Evolutionary conservation across 2,329 filamentous ascomycete species (phyloP), one percentile per base, ranked within the genome.

Genomic region (Hymenoscyphus occultus): DNA sequence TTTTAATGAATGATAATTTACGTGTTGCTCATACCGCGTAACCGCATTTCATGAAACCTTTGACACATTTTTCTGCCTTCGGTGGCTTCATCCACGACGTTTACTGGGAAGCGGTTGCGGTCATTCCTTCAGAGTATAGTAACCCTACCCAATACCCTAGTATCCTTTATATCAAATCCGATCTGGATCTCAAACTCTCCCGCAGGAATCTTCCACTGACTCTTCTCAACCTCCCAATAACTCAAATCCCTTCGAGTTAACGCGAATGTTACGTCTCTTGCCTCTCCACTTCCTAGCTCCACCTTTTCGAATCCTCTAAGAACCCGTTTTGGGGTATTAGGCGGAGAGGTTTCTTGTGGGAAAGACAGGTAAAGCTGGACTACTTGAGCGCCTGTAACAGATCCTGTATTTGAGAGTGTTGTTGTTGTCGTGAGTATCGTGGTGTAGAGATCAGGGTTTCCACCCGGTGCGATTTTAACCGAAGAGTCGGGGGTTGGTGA

Each of bases 221-320:
- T 86, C 19, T 76, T 76, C 0, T 74, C 77, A 1, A 87, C 83
- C 71, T 90, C 84, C 88, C 87, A 90, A 0, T 85, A 79, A 68
- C 86, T 88, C 62, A 90, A 72, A 70, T 90, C 88, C 59, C 87
- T 83, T 63, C 84, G 79, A 3, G 82, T 86, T 40, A 90, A 73
- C 39, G 81, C 76, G 68, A 90, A 84, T 0, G 69, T 76, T 4
- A 86, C 72, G 1, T 74, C 74, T 4, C 78, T 74, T 1, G 77
- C 79, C 70, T 84, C 74, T 0, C 82, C 81, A 0, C 83, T 9
- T 9, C 12, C 3, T 2, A 19, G 35, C 2, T 22, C 31, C 6
- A 85, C 80, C 73, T 88, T 89, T 32, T 82, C 80, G 67, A 90
- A 90, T 5, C 88, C 87, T 1, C 87, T 81, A 14, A 90, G 78